Base-by-base conservation (phyloP, 176 grass and related monocot species). In the Bromus sterilis region DNA sequence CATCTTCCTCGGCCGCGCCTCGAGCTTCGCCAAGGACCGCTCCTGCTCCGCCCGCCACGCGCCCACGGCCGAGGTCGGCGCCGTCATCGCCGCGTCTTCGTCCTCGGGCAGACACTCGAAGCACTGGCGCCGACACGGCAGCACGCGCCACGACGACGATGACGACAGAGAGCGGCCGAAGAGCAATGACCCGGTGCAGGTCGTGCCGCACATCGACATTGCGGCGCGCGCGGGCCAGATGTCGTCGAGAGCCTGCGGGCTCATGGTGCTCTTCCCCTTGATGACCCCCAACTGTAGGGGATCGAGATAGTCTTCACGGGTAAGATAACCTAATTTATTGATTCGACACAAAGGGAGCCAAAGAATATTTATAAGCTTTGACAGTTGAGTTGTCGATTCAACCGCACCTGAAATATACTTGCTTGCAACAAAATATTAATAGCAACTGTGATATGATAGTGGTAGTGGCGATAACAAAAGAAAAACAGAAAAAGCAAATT, bases 231-330 rank as follows among this genome's bases (percentile, higher is more conserved):
- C n/a, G n/a, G n/a, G n/a, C n/a, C 83, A 91, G 83, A 76, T 91
- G 86, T 35, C 92, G 9, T 84, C 95, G 0, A 76, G 77, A 73
- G 88, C 95, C 2, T 97, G 95, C 34, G 95, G 95, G 5, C 82
- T 97, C 79, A 92, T 97, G 92, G 41, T 94, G 78, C 87, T 94
- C 78, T 94, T 97, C 49, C 95, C 95, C 6, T 91, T 90, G 95
- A 94, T n/a, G n/a, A n/a, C n/a, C n/a, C n/a, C n/a, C n/a, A n/a
- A n/a, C n/a, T n/a, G n/a, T n/a, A n/a, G n/a, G n/a, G n/a, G n/a
- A n/a, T n/a, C n/a, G n/a, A n/a, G n/a, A n/a, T n/a, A n/a, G n/a
- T n/a, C n/a, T n/a, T n/a, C n/a, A n/a, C n/a, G n/a, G n/a, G n/a
- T n/a, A n/a, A n/a, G n/a, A n/a, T n/a, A n/a, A n/a, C n/a, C n/a